Base-by-base conservation (phyloP, 129 eudicot genomes). In the Flaveria robusta region DNA sequence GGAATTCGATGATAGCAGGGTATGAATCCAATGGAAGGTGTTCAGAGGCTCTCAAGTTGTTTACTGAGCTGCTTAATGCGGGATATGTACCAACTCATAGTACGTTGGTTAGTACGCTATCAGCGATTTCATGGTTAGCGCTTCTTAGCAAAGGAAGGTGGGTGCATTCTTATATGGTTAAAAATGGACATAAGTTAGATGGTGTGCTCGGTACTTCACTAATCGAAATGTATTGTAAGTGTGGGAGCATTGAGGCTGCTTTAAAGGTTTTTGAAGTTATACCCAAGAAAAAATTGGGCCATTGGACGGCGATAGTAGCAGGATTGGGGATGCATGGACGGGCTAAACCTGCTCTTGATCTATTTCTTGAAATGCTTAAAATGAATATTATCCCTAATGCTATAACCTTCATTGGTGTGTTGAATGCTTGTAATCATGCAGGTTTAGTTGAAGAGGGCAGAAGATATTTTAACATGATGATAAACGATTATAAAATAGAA, bases 391-490 rank as follows among this genome's bases (percentile, higher is more conserved):
- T 39, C 41, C 86, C 86, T 49, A 79, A 82, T 72, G 84, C 65
- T n/a, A 76, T 85, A 70, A 85, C 84, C 31, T 85, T 85, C 81
- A 72, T 82, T 12, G 84, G 89, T 8, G 76, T 85, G 29, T 69
- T 85, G 67, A 85, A 78, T 78, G 98, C 98, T 76, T 93, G 98
- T 82, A 93, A 96, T 68, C 98, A 93, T 27, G 85, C 85, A 49
- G 98, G 98, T 24, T 82, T 91, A 76, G 93, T 90, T 46, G 71
- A 70, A 19, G 75, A 89, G 34, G 97, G 93, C 0, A 74, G 63
- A 70, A 78, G 80, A 12, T 84, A 87, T 77, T 89, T 93, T 64
- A 81, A 88, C 19, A 87, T 90, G 49, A 93, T 93, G 97, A 77
- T 79, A 43, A 77, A 81, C 13, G 72, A 77, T 2, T 88, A 88